Percentiles rank a stretch among this genome's conserved stretches.
These are phyloP conservation scores for Eimeria praecox DNA, from an alignment of 169 alveolate genomes.

Conservation along the genomic window DNA sequence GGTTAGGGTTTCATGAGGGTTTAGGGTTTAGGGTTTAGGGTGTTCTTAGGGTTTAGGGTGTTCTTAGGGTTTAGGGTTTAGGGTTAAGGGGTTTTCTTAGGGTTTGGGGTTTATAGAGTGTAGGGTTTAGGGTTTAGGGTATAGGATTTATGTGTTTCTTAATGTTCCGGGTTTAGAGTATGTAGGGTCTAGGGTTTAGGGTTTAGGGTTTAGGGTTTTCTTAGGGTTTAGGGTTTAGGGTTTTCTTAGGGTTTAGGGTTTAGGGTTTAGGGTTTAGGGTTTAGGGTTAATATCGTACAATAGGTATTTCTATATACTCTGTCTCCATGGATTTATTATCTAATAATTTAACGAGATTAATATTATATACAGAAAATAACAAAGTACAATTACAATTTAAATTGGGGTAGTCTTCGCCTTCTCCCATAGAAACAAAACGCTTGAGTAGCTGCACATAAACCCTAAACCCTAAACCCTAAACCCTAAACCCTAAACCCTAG, in stretches of 20 bases:
- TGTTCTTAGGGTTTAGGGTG: too few species aligned
- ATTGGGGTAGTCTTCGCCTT: conserved; percentile 12
- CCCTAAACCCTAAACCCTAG: conserved; percentile 41
- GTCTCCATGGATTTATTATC: not conserved
- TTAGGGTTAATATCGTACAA: not conserved
- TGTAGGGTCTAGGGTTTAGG: too few species aligned
- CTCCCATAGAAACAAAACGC: not conserved
- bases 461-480: conserved; percentile 31
- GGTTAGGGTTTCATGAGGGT: not conserved
- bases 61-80: too few species aligned
- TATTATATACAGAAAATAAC: not conserved
- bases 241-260: too few species aligned
- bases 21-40: conserved; percentile 4
- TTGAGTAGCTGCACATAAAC: conserved; percentile 35
- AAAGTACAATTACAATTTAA: not conserved
- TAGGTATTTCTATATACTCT: not conserved
- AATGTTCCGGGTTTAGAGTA: too few species aligned
- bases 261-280: too few species aligned
- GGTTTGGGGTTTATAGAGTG: not conserved
- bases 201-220: not conserved
- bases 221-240: too few species aligned
- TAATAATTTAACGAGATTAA: not conserved
- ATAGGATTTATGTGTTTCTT: too few species aligned
- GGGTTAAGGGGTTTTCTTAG: not conserved
- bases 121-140: not conserved